Percentiles rank a stretch among this genome's conserved stretches.
phyloP scores from a whole-genome alignment of 768 basidiomycete genomes.

The Kwoniella mangroviensis region DNA sequence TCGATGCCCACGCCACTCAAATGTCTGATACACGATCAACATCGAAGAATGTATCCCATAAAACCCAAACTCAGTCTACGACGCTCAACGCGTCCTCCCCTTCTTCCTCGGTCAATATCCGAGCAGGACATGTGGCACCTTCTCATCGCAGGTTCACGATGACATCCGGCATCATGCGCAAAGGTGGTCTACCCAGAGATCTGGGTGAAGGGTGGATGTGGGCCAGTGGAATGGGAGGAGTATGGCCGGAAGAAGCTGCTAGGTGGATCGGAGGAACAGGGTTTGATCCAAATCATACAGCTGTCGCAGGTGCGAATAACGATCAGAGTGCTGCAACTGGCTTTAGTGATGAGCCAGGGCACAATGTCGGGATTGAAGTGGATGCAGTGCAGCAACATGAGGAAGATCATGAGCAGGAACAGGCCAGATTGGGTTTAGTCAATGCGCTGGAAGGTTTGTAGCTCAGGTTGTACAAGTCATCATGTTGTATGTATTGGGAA shows the following conservation, averaged over 20 bases:
- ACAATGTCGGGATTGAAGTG: no score
- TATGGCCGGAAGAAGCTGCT: constrained; percentile 31
- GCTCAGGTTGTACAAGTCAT: not conserved
- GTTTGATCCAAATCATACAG: not conserved
- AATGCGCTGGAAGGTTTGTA: constrained; percentile 19
- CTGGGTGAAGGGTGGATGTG: constrained; percentile 47
- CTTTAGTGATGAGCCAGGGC: no score
- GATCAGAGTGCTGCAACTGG: no score
- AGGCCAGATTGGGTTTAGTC: constrained; percentile 19
- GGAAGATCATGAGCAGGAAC: constrained; percentile 7
- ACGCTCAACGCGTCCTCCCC: not conserved
- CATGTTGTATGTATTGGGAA: not conserved
- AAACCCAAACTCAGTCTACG: not conserved
- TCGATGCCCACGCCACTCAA: constrained; percentile 38
- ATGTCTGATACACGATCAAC: constrained; percentile 17
- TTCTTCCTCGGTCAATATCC: not conserved
- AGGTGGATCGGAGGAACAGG: not conserved
- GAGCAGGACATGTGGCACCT: constrained; percentile 46
- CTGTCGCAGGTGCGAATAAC: not conserved
- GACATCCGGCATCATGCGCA: constrained; percentile 16
- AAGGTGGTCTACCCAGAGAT: constrained; percentile 29
- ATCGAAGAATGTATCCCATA: not conserved
- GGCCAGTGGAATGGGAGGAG: constrained; percentile 29
- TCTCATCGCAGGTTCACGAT: constrained; percentile 44
- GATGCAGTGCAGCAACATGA: no score